Percentiles rank a stretch among this genome's conserved stretches.
phyloP scores from a whole-genome alignment of 202 grass and related monocot genomes.

The Eragrostis tef region DNA sequence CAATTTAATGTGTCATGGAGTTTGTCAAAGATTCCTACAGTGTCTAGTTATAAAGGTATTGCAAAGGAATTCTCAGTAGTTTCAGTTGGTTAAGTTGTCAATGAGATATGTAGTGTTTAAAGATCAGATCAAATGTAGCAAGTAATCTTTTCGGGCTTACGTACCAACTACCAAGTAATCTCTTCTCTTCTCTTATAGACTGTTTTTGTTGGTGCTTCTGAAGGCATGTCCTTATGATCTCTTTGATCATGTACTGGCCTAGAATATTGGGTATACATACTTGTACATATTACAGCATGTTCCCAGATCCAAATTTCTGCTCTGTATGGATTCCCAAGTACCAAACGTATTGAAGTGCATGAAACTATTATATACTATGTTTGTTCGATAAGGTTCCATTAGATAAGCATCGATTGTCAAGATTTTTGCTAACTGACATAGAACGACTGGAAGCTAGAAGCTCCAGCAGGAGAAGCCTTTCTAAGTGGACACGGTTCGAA shows the following conservation, averaged over 20 bases:
- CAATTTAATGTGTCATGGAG: constrained; percentile 8
- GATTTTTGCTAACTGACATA: background rate
- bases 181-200: background rate
- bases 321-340: background rate
- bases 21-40: background rate
- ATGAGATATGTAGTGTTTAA: background rate
- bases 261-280: background rate
- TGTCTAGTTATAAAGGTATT: background rate
- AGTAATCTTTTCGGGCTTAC: background rate
- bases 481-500: too few relatives aligned
- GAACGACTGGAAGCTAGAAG: background rate
- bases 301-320: background rate
- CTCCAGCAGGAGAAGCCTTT: constrained; percentile 5
- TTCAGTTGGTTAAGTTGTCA: background rate
- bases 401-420: background rate
- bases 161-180: background rate
- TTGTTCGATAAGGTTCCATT: background rate
- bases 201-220: background rate
- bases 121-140: background rate
- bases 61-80: constrained; percentile 13
- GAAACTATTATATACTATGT: background rate
- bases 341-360: background rate
- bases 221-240: background rate
- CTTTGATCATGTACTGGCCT: constrained; percentile 8
- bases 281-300: background rate